Evolutionary conservation across 495 filamentous ascomycete genomes (phyloP).

Genomic region (Hypomontagnella monticulosa): DNA sequence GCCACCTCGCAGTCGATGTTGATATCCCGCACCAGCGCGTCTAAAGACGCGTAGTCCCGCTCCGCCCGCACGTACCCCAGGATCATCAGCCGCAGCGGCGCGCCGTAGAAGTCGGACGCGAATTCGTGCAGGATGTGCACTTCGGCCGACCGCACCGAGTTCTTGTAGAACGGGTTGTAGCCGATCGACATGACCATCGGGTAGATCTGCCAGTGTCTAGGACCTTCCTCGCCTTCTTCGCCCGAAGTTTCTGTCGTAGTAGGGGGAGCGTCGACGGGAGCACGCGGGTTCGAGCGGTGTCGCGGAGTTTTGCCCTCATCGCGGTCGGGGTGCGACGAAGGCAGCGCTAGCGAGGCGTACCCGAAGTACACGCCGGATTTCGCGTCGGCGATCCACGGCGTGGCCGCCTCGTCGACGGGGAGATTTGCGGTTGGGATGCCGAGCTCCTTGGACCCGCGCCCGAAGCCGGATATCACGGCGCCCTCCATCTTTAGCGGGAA

Average conservation of each 20-base stretch:
- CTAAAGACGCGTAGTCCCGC: conserved; percentile 83
- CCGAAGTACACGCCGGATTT: conserved; percentile 91
- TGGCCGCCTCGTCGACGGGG: conserved; percentile 73
- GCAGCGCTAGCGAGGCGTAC: conserved; percentile 74
- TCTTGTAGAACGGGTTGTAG: conserved; percentile 96
- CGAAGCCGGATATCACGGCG: conserved; percentile 90
- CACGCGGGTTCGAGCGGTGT: conserved; percentile 25
- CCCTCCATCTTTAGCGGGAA: conserved; percentile 86
- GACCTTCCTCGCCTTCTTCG: background rate
- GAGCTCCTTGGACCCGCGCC: conserved; percentile 91
- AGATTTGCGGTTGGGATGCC: conserved; percentile 98
- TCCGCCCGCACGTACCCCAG: conserved; percentile 90
- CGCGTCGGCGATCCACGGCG: conserved; percentile 75
- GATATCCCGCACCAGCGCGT: conserved; percentile 89
- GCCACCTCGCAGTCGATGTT: conserved; percentile 87
- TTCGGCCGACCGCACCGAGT: conserved; percentile 82
- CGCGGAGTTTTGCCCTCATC: background rate
- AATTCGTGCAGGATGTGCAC: conserved; percentile 88
- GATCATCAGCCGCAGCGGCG: conserved; percentile 78
- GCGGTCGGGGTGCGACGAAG: conserved; percentile 50
- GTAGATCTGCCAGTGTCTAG: conserved; percentile 61
- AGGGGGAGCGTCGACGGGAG: conserved; percentile 17
- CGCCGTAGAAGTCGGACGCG: conserved; percentile 82
- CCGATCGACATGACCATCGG: conserved; percentile 95
- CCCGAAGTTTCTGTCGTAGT: background rate